Conservation (phyloP, 108 stramenopile genomes). For the Stephanodiscus minutulus region DNA sequence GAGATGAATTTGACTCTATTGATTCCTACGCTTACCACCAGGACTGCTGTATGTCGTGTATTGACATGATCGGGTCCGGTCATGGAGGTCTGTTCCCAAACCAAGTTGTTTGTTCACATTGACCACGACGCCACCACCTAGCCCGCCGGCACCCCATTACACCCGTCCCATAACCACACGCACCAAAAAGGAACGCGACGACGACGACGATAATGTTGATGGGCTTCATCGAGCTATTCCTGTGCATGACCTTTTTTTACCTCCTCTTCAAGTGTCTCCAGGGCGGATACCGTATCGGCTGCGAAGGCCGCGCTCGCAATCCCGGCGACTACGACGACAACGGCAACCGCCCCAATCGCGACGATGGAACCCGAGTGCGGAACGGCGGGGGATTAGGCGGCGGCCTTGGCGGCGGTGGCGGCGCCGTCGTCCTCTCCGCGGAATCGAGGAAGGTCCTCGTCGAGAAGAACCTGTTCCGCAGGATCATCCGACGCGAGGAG, state of each 20-base stretch:
- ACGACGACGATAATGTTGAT: no score
- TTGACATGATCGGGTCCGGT: no score
- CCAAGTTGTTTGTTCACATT: no score
- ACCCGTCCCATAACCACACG: no score
- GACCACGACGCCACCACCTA: not conserved
- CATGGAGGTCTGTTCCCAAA: no score
- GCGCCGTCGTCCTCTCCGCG: not conserved
- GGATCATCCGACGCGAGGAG: slow-evolving; percentile 31
- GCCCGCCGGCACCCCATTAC: no score
- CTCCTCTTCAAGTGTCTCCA: slow-evolving; percentile 15
- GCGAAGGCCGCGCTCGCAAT: not conserved
- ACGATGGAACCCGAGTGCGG: not conserved
- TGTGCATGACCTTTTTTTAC: slow-evolving; percentile 9
- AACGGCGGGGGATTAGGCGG: not conserved
- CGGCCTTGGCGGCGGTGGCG: not conserved
- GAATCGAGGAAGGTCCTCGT: slow-evolving; percentile 36
- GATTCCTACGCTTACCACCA: no score
- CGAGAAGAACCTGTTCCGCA: slow-evolving; percentile 41
- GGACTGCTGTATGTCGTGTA: no score
- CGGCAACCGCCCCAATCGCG: not conserved
- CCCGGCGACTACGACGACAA: not conserved
- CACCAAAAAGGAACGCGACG: no score
- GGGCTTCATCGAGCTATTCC: slow-evolving; percentile 26
- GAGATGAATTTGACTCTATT: no score
- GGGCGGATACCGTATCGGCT: not conserved